phyloP scores from a whole-genome alignment of 257 asterid genomes.

The Handroanthus guayacan region DNA sequence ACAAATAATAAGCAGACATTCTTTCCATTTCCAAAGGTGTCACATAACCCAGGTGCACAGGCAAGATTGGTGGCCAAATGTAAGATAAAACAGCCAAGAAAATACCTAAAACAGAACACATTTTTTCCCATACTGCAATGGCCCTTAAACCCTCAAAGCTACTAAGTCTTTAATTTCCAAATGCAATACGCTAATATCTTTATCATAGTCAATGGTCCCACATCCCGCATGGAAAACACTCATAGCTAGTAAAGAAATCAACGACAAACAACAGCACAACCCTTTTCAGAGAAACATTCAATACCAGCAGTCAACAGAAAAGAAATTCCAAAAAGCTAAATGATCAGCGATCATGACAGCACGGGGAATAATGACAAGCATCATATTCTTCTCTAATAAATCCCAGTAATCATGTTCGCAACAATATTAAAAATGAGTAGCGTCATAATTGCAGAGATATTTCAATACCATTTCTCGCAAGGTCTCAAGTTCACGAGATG shows the following conservation, averaged over 20 bases:
- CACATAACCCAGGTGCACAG: constrained; percentile 2
- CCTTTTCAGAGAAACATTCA: background rate
- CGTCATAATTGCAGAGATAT: background rate
- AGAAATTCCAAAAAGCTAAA: constrained; percentile 3
- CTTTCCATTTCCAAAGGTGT: background rate
- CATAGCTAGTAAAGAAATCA: background rate
- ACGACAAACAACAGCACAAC: constrained; percentile 15
- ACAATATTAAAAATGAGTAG: background rate
- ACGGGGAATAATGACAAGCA: background rate
- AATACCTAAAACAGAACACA: background rate
- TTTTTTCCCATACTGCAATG: background rate
- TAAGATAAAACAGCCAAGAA: background rate
- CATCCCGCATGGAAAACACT: constrained; percentile 19
- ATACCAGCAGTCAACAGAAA: background rate
- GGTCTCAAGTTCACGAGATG: background rate
- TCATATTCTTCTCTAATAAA: background rate
- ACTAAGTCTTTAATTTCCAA: background rate
- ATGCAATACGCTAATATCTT: background rate
- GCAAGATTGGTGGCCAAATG: background rate
- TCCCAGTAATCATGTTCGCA: background rate
- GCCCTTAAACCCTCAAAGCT: background rate
- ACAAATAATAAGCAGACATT: constrained; percentile 1
- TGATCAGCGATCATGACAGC: background rate
- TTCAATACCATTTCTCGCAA: constrained; percentile 1
- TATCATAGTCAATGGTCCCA: constrained; percentile 8